A percentile compares a stretch with the other conserved stretches of the same genome.
phyloP scores from a whole-genome alignment of 352 stramenopile species.

The Phytophthora fragariaefolia region DNA sequence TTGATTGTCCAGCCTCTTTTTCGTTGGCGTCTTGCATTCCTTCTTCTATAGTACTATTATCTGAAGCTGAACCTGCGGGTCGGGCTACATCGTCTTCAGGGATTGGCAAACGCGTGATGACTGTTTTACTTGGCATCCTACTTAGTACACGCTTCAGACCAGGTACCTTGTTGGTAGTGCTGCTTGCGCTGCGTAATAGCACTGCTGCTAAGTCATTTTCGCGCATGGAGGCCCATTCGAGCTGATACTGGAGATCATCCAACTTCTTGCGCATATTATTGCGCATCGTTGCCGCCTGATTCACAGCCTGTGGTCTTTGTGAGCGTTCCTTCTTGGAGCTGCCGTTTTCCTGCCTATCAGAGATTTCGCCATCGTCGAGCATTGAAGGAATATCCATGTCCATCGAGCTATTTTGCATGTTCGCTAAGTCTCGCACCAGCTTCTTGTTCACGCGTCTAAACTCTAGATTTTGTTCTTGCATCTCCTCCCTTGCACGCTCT shows the following conservation, averaged over 20 bases:
- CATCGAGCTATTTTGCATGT: constrained; percentile 39
- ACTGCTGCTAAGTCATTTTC: constrained; percentile 67
- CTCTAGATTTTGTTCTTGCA: constrained; percentile 79
- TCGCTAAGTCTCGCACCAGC: constrained; percentile 64
- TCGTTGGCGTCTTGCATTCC: constrained; percentile 4
- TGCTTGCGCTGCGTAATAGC: constrained; percentile 24
- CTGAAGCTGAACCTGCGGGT: background rate
- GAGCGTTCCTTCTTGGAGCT: constrained; percentile 18
- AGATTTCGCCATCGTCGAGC: constrained; percentile 18
- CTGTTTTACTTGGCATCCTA: constrained; percentile 68
- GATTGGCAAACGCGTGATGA: constrained; percentile 51
- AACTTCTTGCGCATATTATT: constrained; percentile 53
- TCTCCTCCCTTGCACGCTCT: constrained; percentile 68
- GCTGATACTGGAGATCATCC: constrained; percentile 46
- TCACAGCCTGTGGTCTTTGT: constrained; percentile 9
- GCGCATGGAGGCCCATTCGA: constrained; percentile 73
- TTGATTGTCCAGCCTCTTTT: constrained; percentile 1
- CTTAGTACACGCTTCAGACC: constrained; percentile 56
- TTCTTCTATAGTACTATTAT: constrained; percentile 2
- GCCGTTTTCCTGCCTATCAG: constrained; percentile 8
- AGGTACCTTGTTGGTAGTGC: constrained; percentile 21
- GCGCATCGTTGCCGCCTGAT: constrained; percentile 41
- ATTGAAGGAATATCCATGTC: constrained; percentile 22
- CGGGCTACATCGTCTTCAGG: constrained; percentile 27
- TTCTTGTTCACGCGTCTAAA: constrained; percentile 81